These are phyloP conservation scores for Lanmaoa rubissima DNA, from an alignment of 768 basidiomycete genomes.

Conservation along the genomic window DNA sequence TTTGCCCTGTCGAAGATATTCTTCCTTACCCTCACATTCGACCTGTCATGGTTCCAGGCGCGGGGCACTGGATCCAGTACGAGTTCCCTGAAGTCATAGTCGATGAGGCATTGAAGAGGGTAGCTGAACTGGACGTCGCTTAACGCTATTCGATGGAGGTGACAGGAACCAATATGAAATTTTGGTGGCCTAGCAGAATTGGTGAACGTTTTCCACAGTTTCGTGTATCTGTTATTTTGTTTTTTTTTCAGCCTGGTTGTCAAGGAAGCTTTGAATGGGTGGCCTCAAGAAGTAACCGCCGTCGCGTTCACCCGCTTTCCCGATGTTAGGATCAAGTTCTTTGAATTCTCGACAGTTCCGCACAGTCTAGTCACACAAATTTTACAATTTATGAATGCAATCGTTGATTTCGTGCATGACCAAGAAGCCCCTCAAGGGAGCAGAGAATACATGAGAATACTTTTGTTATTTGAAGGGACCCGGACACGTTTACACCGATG, in stretches of 20 bases:
- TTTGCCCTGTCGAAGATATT: constrained; percentile 8
- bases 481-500: no score
- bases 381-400: no score
- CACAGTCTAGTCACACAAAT: not conserved
- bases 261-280: not conserved
- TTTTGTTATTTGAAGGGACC: no score
- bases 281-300: not conserved
- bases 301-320: not conserved
- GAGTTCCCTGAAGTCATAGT: constrained; percentile 26
- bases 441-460: no score
- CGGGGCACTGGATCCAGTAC: constrained; percentile 27
- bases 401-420: no score
- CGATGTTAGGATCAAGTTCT: not conserved
- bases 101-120: constrained; percentile 13
- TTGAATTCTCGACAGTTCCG: not conserved
- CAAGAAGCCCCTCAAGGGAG: no score
- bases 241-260: not conserved
- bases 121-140: constrained; percentile 6
- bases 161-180: no score
- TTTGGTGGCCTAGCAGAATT: not conserved
- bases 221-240: not conserved
- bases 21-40: constrained; percentile 13
- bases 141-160: not conserved
- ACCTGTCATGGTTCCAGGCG: constrained; percentile 8
- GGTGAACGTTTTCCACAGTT: not conserved